A percentile compares a stretch with the other conserved stretches of the same genome.
These are phyloP conservation scores for Talaromyces sp. DNA, from an alignment of 2,329 filamentous ascomycete species.

Conservation along the genomic window DNA sequence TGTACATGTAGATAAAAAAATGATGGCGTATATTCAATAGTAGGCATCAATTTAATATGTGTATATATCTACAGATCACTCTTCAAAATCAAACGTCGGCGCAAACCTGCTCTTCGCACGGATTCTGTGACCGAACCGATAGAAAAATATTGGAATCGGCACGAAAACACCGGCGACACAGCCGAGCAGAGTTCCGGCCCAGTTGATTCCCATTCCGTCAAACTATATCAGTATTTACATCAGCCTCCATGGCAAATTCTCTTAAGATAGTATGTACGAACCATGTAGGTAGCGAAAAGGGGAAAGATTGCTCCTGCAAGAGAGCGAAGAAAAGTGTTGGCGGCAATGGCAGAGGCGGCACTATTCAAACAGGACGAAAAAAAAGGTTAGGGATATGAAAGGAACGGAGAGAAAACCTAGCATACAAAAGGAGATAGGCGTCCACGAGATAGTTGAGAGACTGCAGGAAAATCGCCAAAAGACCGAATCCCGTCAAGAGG, in stretches of 20 bases:
- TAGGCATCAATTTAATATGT: neutral
- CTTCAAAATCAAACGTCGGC: conserved; percentile 18
- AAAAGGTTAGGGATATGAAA: neutral
- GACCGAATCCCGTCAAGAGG: conserved; percentile 44
- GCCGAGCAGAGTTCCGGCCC: conserved; percentile 34
- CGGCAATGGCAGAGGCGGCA: conserved; percentile 47
- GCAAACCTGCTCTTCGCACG: conserved; percentile 33
- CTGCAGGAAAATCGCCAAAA: conserved; percentile 46
- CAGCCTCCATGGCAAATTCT: neutral
- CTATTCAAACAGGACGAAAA: conserved; percentile 18
- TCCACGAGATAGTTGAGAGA: conserved; percentile 44
- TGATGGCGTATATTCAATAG: too few species aligned
- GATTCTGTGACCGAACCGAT: conserved; percentile 26
- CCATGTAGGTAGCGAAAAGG: conserved; percentile 29
- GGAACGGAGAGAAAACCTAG: neutral
- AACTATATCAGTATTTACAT: conserved; percentile 5
- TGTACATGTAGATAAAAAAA: too few species aligned
- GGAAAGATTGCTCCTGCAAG: conserved; percentile 37
- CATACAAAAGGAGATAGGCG: conserved; percentile 27
- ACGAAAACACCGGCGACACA: conserved; percentile 30
- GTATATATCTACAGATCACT: neutral
- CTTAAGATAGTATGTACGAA: conserved; percentile 5
- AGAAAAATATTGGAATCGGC: conserved; percentile 36
- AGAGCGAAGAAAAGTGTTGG: conserved; percentile 47
- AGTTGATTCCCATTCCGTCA: conserved; percentile 26